These are phyloP conservation scores for Logfia minima DNA, from an alignment of 129 eudicot species.

Conservation along the genomic window DNA sequence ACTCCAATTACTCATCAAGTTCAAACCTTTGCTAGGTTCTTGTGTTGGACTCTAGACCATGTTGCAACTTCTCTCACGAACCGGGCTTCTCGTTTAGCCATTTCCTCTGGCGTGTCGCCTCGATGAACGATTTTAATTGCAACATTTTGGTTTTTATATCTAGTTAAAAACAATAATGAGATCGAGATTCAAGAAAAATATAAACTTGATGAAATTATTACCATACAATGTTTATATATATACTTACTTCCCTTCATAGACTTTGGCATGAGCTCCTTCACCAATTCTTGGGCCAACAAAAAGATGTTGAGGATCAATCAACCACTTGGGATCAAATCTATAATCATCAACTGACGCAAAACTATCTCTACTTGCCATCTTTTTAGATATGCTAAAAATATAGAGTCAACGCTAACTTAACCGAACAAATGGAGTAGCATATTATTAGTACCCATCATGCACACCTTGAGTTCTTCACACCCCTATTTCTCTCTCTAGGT, in stretches of 20 bases:
- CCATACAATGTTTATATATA: neutral
- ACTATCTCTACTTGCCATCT: conserved; percentile 47
- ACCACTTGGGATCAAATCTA: conserved; percentile 53
- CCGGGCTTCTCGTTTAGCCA: conserved; percentile 46
- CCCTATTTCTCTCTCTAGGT: conserved; percentile 28
- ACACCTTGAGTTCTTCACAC: conserved; percentile 17
- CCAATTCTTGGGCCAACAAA: conserved; percentile 68
- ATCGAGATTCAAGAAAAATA: conserved; percentile 14
- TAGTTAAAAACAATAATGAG: conserved; percentile 15
- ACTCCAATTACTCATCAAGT: conserved; percentile 9
- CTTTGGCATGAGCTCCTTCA: conserved; percentile 73
- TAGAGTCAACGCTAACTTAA: conserved; percentile 30
- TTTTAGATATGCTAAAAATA: conserved; percentile 19
- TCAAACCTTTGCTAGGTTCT: conserved; percentile 56
- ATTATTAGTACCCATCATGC: conserved; percentile 33
- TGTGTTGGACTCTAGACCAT: conserved; percentile 61
- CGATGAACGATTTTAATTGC: conserved; percentile 56
- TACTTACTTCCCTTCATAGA: conserved; percentile 67
- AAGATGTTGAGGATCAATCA: conserved; percentile 62
- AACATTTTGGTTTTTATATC: conserved; percentile 54
- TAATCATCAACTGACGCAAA: conserved; percentile 47
- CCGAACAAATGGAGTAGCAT: conserved; percentile 21
- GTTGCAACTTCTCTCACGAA: conserved; percentile 58
- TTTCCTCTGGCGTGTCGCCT: conserved; percentile 61
- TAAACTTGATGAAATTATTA: neutral